These are phyloP conservation scores for Phytopythium aichiense DNA, from an alignment of 352 stramenopile genomes.

Conservation along the genomic window DNA sequence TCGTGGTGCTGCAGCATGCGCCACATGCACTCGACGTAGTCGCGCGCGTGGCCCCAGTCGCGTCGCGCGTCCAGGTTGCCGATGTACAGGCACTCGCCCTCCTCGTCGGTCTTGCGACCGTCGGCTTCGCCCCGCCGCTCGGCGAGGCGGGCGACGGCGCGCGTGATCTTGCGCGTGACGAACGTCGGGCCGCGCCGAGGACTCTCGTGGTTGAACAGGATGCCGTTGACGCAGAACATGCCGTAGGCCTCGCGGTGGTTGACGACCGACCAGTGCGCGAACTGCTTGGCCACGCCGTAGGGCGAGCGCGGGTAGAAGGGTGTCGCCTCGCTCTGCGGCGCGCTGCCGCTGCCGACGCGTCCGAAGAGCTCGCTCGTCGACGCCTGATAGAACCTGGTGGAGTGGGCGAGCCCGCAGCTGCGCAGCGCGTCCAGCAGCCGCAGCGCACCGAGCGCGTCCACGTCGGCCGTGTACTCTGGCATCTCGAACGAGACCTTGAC, in stretches of 20 bases:
- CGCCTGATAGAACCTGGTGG: slow-evolving; percentile 93
- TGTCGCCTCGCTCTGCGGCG: slow-evolving; percentile 96
- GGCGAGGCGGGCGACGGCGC: slow-evolving; percentile 92
- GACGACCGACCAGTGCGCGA: slow-evolving; percentile 98
- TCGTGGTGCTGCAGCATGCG: slow-evolving; percentile 93
- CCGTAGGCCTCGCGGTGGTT: slow-evolving; percentile 98
- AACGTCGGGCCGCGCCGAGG: slow-evolving; percentile 97
- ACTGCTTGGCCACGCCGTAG: slow-evolving; percentile 98
- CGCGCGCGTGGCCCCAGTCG: slow-evolving; percentile 98
- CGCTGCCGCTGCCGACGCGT: slow-evolving; percentile 89
- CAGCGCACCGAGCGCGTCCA: slow-evolving; percentile 94
- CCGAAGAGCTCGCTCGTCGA: slow-evolving; percentile 98
- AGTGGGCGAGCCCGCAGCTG: slow-evolving; percentile 80
- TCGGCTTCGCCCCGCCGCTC: slow-evolving; percentile 25
- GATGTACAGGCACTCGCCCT: slow-evolving; percentile 92
- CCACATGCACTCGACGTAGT: slow-evolving; percentile 99
- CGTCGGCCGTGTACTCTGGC: slow-evolving; percentile 99
- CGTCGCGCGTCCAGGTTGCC: slow-evolving; percentile 97
- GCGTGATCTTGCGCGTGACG: slow-evolving; percentile 98
- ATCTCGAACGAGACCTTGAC: slow-evolving; percentile 99
- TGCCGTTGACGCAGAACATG: slow-evolving; percentile 96
- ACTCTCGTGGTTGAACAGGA: slow-evolving; percentile 99
- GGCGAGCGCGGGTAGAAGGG: slow-evolving; percentile 98
- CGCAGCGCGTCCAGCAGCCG: slow-evolving; percentile 97
- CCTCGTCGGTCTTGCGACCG: background rate